phyloP scores from a whole-genome alignment of 306 rosid genomes.

The Neltuma alba region DNA sequence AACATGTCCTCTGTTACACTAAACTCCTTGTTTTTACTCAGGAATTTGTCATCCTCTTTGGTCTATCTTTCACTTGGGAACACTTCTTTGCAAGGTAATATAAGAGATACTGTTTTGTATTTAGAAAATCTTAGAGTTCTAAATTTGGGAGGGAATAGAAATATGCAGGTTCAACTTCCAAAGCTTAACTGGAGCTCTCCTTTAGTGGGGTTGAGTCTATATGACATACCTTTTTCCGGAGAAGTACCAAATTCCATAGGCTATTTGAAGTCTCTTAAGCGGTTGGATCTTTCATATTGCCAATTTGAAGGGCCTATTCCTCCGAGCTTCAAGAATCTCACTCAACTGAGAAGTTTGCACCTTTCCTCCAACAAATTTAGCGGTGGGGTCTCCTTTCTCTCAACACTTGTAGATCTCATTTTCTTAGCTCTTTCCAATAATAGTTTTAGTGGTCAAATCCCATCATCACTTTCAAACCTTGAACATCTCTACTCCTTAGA shows the following conservation, averaged over 20 bases:
- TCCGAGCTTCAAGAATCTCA: neutral
- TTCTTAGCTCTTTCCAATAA: neutral
- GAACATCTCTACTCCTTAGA: accelerated
- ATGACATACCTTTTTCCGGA: neutral
- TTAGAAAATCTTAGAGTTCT: neutral
- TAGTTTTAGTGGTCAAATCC: neutral
- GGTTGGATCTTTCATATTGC: accelerated
- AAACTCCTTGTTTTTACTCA: neutral
- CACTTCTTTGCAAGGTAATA: neutral
- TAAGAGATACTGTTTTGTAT: neutral
- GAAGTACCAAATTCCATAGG: neutral
- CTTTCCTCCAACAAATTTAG: neutral
- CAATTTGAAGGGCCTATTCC: neutral
- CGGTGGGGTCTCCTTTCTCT: slow-evolving; percentile 19
- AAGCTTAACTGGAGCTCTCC: neutral
- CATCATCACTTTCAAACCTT: neutral
- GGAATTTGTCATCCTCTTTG: slow-evolving; percentile 20
- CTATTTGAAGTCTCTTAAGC: neutral
- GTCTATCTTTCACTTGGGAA: neutral
- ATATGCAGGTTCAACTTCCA: neutral
- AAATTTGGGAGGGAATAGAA: neutral
- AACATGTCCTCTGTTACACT: neutral
- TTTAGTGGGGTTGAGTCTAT: accelerated
- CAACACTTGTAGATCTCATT: neutral
- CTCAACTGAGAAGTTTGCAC: neutral